A percentile compares a stretch with the other conserved stretches of the same genome.
Conservation (phyloP, 164 flowering plant genomes). For the Buxus sempervirens region DNA sequence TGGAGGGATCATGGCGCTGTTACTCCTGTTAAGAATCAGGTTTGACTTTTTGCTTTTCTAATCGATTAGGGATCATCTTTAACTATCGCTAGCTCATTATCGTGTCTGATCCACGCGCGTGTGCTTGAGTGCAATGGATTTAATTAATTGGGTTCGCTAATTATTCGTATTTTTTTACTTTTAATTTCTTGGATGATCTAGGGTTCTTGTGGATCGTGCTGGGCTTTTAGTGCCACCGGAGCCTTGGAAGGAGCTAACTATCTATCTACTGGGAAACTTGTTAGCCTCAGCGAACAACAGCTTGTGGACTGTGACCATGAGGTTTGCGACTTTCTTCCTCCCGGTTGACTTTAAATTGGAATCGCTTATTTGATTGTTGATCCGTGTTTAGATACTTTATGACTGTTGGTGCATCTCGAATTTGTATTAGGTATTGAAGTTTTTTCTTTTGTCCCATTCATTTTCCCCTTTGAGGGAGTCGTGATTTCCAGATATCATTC, state of each 20-base stretch:
- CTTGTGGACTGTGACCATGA: constrained; percentile 92
- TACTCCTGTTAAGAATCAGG: constrained; percentile 88
- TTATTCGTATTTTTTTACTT: background rate
- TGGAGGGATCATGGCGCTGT: constrained; percentile 97
- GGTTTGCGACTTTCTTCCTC: constrained; percentile 34
- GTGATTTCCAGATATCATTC: too few species aligned
- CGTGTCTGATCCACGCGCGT: background rate
- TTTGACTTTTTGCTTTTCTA: constrained; percentile 9
- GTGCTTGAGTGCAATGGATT: too few species aligned
- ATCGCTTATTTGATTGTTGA: background rate
- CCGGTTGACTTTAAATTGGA: background rate
- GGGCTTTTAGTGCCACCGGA: constrained; percentile 91
- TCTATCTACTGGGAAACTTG: constrained; percentile 71
- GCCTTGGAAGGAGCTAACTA: constrained; percentile 90
- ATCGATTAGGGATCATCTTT: too few species aligned
- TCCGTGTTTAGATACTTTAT: background rate
- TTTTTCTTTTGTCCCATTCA: too few species aligned
- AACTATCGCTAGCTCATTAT: too few species aligned
- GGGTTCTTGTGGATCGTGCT: constrained; percentile 97
- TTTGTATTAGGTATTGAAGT: too few species aligned
- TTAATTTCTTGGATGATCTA: constrained; percentile 17
- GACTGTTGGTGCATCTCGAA: too few species aligned
- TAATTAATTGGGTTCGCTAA: background rate
- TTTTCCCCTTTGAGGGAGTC: too few species aligned
- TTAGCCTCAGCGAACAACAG: constrained; percentile 92